A percentile compares a stretch with the other conserved stretches of the same genome.
phyloP scores from a whole-genome alignment of 2,329 filamentous ascomycete species.

The Harringtonia aguacate region DNA sequence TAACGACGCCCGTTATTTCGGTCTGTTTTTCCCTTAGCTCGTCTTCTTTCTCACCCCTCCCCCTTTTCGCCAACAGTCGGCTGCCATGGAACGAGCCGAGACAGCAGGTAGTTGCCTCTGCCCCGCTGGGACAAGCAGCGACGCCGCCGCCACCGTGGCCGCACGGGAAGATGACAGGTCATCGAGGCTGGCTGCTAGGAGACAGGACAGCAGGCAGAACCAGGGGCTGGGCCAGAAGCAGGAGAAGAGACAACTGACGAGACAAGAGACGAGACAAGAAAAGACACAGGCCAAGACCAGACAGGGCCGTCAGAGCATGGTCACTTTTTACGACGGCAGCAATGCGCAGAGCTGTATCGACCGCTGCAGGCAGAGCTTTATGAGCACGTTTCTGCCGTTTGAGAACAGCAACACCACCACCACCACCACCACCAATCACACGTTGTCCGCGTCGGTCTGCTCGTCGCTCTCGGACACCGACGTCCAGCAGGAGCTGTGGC shows the following conservation, averaged over 20 bases:
- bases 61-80: neutral
- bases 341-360: slow-evolving; percentile 9
- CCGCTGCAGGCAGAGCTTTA: slow-evolving; percentile 8
- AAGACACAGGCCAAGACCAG: too few species aligned
- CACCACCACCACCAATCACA: too few species aligned
- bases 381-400: neutral
- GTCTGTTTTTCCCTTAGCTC: too few species aligned
- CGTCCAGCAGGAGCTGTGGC: slow-evolving; percentile 24
- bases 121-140: neutral
- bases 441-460: slow-evolving; percentile 2
- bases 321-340: slow-evolving; percentile 5
- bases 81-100: slow-evolving; percentile 8
- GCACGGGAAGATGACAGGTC: too few species aligned
- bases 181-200: too few species aligned
- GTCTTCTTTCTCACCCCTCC: neutral
- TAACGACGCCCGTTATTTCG: too few species aligned
- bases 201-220: neutral
- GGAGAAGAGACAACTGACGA: too few species aligned
- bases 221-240: too few species aligned
- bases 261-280: too few species aligned
- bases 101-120: slow-evolving; percentile 10
- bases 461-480: neutral
- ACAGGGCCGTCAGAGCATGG: neutral
- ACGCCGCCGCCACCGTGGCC: too few species aligned
- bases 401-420: neutral